Evolutionary conservation across 768 basidiomycete species (phyloP).

Genomic region (Hypholoma sublateritium): DNA sequence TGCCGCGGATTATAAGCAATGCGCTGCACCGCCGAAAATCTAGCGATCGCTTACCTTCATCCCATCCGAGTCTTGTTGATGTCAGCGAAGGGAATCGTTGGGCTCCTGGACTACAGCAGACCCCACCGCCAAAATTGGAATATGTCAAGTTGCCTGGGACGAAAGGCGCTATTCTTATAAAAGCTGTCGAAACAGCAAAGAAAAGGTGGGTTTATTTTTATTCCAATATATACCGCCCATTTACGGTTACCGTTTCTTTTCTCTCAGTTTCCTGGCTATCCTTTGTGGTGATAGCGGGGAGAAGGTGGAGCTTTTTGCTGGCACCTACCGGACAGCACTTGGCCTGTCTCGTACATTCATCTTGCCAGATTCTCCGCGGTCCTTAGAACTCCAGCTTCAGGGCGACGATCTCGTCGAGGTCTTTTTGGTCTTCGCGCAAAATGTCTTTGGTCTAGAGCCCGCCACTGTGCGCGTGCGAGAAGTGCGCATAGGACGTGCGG

Average conservation of each 20-base stretch:
- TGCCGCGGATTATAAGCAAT: conserved; percentile 69
- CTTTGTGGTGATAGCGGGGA: conserved; percentile 91
- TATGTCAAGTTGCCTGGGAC: conserved; percentile 93
- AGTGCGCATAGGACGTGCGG: conserved; percentile 86
- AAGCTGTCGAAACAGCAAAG: conserved; percentile 86
- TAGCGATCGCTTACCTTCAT: conserved; percentile 49
- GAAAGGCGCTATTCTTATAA: conserved; percentile 79
- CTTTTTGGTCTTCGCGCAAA: conserved; percentile 88
- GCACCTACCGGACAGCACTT: conserved; percentile 86
- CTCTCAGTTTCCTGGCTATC: conserved; percentile 83
- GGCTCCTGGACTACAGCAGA: conserved; percentile 40
- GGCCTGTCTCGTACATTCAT: conserved; percentile 93
- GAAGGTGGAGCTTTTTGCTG: conserved; percentile 92
- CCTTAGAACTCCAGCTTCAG: conserved; percentile 84
- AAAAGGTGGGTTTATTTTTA: conserved; percentile 59
- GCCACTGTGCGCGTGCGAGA: conserved; percentile 94
- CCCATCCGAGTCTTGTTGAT: conserved; percentile 32
- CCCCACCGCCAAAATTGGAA: conserved; percentile 82
- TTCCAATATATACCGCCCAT: background rate
- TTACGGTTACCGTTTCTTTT: conserved; percentile 5
- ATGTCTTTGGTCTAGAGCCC: conserved; percentile 89
- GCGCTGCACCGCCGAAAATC: conserved; percentile 60
- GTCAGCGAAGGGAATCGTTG: conserved; percentile 20
- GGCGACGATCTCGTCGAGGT: conserved; percentile 93
- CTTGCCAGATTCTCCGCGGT: conserved; percentile 85